A percentile compares a stretch with the other conserved stretches of the same genome.
These are phyloP conservation scores for Tylopilus intermedius DNA, from an alignment of 768 basidiomycete genomes.

Conservation along the genomic window DNA sequence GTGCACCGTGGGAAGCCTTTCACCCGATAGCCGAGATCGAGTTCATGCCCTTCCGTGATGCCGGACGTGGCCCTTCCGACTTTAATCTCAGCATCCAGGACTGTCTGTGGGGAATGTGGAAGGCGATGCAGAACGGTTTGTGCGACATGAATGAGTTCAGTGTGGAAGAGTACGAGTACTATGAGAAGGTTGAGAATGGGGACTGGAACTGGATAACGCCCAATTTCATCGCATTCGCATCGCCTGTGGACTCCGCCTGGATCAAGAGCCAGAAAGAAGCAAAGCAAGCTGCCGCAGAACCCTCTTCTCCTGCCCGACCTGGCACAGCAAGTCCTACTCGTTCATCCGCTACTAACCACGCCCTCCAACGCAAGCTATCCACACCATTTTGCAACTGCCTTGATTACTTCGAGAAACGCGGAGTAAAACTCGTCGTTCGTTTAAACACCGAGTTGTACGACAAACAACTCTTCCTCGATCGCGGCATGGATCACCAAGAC, in stretches of 20 bases:
- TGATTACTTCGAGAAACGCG: constrained; percentile 84
- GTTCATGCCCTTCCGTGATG: constrained; percentile 95
- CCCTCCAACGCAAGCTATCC: constrained; percentile 72
- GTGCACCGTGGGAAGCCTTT: constrained; percentile 91
- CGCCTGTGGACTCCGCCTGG: constrained; percentile 78
- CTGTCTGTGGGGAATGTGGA: constrained; percentile 83
- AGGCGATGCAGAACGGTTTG: constrained; percentile 85
- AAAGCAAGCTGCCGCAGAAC: constrained; percentile 34
- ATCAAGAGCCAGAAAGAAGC: constrained; percentile 71
- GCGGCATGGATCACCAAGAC: constrained; percentile 84
- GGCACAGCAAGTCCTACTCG: constrained; percentile 21
- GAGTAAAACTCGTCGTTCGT: constrained; percentile 87
- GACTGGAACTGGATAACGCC: constrained; percentile 97
- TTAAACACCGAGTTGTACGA: constrained; percentile 93
- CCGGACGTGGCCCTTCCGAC: constrained; percentile 86
- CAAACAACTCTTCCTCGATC: constrained; percentile 70
- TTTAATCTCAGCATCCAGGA: constrained; percentile 93
- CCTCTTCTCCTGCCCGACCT: constrained; percentile 26
- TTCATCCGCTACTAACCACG: constrained; percentile 39
- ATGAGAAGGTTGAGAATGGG: constrained; percentile 93
- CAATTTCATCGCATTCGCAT: constrained; percentile 90
- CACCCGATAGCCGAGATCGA: constrained; percentile 88
- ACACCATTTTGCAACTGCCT: constrained; percentile 85
- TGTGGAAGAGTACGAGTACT: constrained; percentile 87
- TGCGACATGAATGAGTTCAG: constrained; percentile 95